Evolutionary conservation across 2,329 filamentous ascomycete species (phyloP).

Genomic region (Penicillium expansum): DNA sequence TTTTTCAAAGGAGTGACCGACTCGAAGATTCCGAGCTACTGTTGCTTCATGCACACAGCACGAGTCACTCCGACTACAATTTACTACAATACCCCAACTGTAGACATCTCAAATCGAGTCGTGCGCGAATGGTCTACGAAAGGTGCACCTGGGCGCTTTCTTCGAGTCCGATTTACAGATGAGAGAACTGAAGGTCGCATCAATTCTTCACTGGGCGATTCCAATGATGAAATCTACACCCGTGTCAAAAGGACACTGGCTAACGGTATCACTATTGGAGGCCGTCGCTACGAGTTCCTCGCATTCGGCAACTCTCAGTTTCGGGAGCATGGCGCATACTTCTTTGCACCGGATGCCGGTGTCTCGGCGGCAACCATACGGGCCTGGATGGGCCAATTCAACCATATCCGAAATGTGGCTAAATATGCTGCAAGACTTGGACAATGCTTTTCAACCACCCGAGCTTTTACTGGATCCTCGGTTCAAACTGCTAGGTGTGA

Average conservation of each 20-base stretch:
- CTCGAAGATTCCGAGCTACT: slow-evolving; percentile 65
- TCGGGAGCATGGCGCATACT: slow-evolving; percentile 85
- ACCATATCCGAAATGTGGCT: slow-evolving; percentile 76
- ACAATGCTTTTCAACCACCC: slow-evolving; percentile 93
- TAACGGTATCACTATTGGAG: slow-evolving; percentile 79
- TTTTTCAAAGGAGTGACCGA: slow-evolving; percentile 48
- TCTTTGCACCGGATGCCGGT: slow-evolving; percentile 72
- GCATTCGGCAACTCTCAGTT: slow-evolving; percentile 96
- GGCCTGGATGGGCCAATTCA: slow-evolving; percentile 81
- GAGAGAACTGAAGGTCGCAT: slow-evolving; percentile 67
- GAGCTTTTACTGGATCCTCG: slow-evolving; percentile 64
- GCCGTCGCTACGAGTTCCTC: slow-evolving; percentile 80
- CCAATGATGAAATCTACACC: slow-evolving; percentile 69
- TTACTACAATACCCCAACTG: slow-evolving; percentile 69
- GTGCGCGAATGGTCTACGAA: slow-evolving; percentile 67
- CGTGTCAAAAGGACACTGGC: slow-evolving; percentile 68
- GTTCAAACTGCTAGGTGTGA: slow-evolving; percentile 58
- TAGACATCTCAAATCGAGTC: slow-evolving; percentile 87
- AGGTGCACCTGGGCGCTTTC: slow-evolving; percentile 71
- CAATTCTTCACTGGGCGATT: slow-evolving; percentile 53
- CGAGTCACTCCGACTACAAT: slow-evolving; percentile 82
- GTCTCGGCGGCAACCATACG: slow-evolving; percentile 75
- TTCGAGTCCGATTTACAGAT: slow-evolving; percentile 86
- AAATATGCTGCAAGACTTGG: slow-evolving; percentile 87
- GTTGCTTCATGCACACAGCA: slow-evolving; percentile 70